Evolutionary conservation across 495 filamentous ascomycete genomes (phyloP).

Genomic region (Terfezia boudieri): DNA sequence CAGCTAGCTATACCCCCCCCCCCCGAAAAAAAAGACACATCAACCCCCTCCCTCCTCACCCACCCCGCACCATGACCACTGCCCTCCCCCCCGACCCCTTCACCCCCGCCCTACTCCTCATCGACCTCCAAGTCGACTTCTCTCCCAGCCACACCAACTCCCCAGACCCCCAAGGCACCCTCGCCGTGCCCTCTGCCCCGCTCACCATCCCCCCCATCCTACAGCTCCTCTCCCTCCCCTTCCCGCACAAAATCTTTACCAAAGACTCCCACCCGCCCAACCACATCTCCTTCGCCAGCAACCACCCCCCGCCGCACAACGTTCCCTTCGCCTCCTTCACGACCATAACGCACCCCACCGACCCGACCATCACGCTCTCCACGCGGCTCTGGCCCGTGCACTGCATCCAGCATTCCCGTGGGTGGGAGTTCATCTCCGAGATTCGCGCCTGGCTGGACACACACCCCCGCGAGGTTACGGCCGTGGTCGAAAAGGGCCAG

Average conservation of each 20-base stretch:
- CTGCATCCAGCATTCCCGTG: constrained; percentile 49
- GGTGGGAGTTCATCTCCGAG: constrained; percentile 55
- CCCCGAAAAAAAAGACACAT: too few species aligned
- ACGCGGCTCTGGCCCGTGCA: constrained; percentile 75
- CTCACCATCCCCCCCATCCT: constrained; percentile 50
- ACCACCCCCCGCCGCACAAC: constrained; percentile 42
- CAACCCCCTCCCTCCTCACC: constrained; percentile 34
- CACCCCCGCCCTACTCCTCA: constrained; percentile 43
- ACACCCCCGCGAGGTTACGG: constrained; percentile 24
- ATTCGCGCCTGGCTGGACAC: constrained; percentile 33
- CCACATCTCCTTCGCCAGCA: constrained; percentile 77
- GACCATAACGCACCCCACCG: constrained; percentile 44
- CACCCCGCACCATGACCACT: too few species aligned
- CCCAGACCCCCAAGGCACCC: constrained; percentile 43
- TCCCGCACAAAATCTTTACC: constrained; percentile 54
- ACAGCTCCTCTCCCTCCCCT: constrained; percentile 46
- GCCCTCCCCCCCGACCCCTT: constrained; percentile 13
- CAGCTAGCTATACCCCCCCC: too few species aligned
- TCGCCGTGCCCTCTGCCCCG: constrained; percentile 54
- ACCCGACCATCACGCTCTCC: constrained; percentile 36
- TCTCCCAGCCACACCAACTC: constrained; percentile 30
- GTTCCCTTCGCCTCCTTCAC: constrained; percentile 39
- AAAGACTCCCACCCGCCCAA: constrained; percentile 69
- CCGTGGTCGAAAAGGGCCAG: constrained; percentile 48
- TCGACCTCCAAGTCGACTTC: constrained; percentile 94